Conservation (phyloP, 129 eudicot species). For the Chrysanthemum lavandulifolium region DNA sequence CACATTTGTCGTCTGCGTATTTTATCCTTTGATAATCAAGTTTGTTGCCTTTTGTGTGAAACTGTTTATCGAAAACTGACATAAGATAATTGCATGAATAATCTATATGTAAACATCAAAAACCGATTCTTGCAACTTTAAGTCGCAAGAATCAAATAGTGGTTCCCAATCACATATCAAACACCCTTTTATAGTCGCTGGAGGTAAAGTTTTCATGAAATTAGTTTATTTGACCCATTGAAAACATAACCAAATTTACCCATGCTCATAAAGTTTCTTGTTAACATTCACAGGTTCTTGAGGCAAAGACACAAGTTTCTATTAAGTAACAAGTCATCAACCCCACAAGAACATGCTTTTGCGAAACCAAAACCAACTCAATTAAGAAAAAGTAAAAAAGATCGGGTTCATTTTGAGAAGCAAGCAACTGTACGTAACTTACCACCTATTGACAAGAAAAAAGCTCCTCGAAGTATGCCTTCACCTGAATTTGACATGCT, state of each 20-base stretch:
- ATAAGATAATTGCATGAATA: too few relatives aligned
- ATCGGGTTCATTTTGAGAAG: slow-evolving; percentile 24
- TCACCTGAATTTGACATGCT: slow-evolving; percentile 24
- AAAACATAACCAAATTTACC: neutral
- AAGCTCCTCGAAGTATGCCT: neutral
- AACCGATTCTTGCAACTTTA: too few relatives aligned
- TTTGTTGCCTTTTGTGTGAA: too few relatives aligned
- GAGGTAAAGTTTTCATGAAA: neutral
- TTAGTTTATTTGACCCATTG: neutral
- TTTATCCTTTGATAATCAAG: too few relatives aligned
- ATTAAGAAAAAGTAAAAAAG: slow-evolving; percentile 18
- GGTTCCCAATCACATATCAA: too few relatives aligned
- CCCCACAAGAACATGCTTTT: slow-evolving; percentile 28
- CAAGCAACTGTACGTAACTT: slow-evolving; percentile 26
- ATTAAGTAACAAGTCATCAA: slow-evolving; percentile 31
- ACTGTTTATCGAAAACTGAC: too few relatives aligned
- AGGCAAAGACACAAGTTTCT: slow-evolving; percentile 45
- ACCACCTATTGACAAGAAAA: slow-evolving; percentile 43
- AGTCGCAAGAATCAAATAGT: too few relatives aligned
- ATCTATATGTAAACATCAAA: too few relatives aligned
- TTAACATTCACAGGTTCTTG: slow-evolving; percentile 41
- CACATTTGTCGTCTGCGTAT: too few relatives aligned
- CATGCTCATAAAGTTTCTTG: neutral
- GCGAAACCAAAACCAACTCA: slow-evolving; percentile 21
- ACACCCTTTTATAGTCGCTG: too few relatives aligned